Base-by-base conservation (phyloP, 225 moss, liverwort and hornwort genomes). In the Ulota crispa region DNA sequence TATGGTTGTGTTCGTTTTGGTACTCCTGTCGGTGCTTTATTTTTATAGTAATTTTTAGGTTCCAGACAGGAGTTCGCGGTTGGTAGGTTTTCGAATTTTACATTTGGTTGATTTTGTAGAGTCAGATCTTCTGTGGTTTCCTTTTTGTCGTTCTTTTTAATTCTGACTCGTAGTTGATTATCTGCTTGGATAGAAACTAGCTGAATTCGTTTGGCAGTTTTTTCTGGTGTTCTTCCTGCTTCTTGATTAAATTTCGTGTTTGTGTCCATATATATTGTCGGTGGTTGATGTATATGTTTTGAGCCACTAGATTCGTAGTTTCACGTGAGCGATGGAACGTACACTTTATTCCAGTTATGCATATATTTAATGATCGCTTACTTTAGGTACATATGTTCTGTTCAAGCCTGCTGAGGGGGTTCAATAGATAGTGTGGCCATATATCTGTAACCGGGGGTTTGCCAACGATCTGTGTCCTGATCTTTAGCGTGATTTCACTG, bases 231-330 rank as follows among this genome's bases (percentile, higher is more conserved):
- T 41, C 23, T 36, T 75, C 28, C 61, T 6, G 20, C 18, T 31
- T n/a, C 45, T 10, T 6, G 9, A 36, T 16, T 20, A 20, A 20
- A 4, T 23, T 57, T 21, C 12, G 2, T 78, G 19, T 62, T 27
- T 4, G 32, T 31, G 30, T 7, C 16, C 42, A 15, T 3, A 28
- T n/a, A 42, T 34, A 24, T 68, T 68, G 9, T 31, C 54, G 15
- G 28, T 77, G 63, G 23, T 72, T 56, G 24, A 43, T 64, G 56
- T 14, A 31, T 78, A 34, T 64, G 42, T 32, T 55, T 72, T 32
- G 60, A 63, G 64, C 47, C 42, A 19, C 34, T 72, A 65, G 55
- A 78, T 64, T 71, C 64, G 43, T 19, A 70, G 42, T 71, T 64
- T 39, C 3, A 15, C 30, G 53, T 30, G 30, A 45, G 16, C 18